Percentiles rank a stretch among this genome's conserved stretches.
phyloP scores from a whole-genome alignment of 352 stramenopile genomes.

The Phytophthora multivora region DNA sequence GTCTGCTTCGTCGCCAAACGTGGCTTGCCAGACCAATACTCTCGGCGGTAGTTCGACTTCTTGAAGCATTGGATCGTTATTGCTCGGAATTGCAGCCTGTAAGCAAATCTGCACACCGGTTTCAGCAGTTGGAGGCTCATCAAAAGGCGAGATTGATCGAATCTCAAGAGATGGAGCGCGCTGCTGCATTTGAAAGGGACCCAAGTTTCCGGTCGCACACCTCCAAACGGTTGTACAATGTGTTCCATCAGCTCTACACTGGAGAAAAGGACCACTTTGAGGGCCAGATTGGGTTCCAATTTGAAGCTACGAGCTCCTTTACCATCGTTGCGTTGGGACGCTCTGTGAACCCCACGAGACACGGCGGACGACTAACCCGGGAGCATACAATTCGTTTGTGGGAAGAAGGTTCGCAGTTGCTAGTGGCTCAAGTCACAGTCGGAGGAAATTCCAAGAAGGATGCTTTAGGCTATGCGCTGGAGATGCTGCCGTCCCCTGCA shows the following conservation, averaged over 20 bases:
- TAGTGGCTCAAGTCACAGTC: conserved; percentile 71
- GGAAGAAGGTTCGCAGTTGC: conserved; percentile 78
- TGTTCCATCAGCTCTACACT: conserved; percentile 89
- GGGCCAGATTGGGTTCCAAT: conserved; percentile 90
- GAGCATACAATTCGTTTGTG: conserved; percentile 82
- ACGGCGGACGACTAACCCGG: conserved; percentile 64
- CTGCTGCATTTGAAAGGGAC: conserved; percentile 54
- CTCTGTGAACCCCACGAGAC: conserved; percentile 73
- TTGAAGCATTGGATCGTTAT: conserved; percentile 73
- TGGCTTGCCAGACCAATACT: conserved; percentile 80
- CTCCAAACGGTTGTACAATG: conserved; percentile 84
- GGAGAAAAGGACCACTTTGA: conserved; percentile 91
- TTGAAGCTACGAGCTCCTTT: conserved; percentile 86
- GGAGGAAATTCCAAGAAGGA: conserved; percentile 73
- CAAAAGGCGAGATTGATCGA: conserved; percentile 68
- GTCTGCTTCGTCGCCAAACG: conserved; percentile 77
- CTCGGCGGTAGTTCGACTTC: conserved; percentile 63
- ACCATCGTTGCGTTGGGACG: conserved; percentile 79
- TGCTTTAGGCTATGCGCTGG: conserved; percentile 72
- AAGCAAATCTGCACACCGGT: conserved; percentile 62
- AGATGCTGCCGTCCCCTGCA: conserved; percentile 53
- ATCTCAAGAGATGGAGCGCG: conserved; percentile 65
- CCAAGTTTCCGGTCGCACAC: conserved; percentile 48
- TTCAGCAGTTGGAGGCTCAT: conserved; percentile 66
- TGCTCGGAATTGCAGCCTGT: conserved; percentile 70